Evolutionary conservation across 2,329 filamentous ascomycete species (phyloP).

Genomic region (Orbilia brochopaga): DNA sequence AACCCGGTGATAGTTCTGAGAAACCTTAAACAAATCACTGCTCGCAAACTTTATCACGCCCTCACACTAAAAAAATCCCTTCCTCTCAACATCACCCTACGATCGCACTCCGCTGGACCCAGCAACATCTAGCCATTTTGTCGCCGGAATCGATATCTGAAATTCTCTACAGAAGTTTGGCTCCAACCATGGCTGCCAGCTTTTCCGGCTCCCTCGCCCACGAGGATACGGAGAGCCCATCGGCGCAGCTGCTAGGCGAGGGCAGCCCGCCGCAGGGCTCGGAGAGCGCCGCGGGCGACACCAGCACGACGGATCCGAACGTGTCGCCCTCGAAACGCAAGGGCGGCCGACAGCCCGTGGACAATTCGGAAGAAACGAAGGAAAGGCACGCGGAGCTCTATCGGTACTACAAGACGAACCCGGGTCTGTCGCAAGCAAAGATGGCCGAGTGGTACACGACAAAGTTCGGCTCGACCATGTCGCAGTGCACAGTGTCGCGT

Average conservation of each 20-base stretch:
- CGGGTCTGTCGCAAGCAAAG: constrained; percentile 49
- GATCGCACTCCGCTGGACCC: neutral
- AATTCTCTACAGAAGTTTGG: constrained; percentile 29
- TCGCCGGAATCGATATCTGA: constrained; percentile 9
- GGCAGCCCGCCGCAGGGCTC: constrained; percentile 41
- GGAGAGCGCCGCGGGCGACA: constrained; percentile 46
- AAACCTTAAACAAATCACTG: constrained; percentile 24
- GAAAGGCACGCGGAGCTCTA: constrained; percentile 47
- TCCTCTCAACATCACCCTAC: neutral
- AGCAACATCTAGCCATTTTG: constrained; percentile 27
- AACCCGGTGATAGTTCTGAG: constrained; percentile 10
- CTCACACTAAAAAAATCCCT: neutral
- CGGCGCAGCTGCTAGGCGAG: constrained; percentile 46
- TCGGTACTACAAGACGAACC: constrained; percentile 46
- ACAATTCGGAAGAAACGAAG: constrained; percentile 48
- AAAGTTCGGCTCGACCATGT: constrained; percentile 47
- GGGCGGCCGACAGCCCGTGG: constrained; percentile 39
- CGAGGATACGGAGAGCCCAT: constrained; percentile 48
- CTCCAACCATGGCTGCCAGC: constrained; percentile 43
- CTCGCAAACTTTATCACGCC: constrained; percentile 30
- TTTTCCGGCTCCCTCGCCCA: constrained; percentile 40
- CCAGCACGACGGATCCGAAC: constrained; percentile 43
- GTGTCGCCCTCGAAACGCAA: constrained; percentile 48
- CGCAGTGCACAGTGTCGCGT: constrained; percentile 50
- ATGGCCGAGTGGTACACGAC: constrained; percentile 50